Evolutionary conservation across 352 stramenopile species (phyloP).

Genomic region (Pythium aquatile): DNA sequence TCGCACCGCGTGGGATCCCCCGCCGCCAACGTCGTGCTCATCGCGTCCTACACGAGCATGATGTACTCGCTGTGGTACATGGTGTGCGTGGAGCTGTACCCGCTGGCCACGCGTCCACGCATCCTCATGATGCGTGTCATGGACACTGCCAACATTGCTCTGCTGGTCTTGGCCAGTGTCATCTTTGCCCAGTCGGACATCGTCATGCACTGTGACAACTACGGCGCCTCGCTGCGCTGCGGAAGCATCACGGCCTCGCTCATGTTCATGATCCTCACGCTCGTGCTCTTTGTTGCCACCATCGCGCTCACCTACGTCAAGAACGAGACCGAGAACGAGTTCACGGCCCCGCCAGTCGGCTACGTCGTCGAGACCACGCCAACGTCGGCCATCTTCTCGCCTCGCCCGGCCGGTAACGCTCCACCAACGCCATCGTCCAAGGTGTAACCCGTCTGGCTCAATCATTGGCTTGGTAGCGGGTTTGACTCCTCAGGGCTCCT

Average conservation of each 20-base stretch:
- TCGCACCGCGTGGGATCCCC: constrained; percentile 14
- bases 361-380: constrained; percentile 21
- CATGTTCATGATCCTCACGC: background rate
- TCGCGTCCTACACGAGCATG: constrained; percentile 34
- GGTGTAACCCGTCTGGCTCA: constrained; percentile 6
- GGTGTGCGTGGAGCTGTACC: constrained; percentile 29
- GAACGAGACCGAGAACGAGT: background rate
- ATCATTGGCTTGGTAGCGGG: background rate
- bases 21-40: constrained; percentile 24
- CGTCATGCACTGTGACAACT: constrained; percentile 17
- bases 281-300: constrained; percentile 9
- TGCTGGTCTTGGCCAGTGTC: constrained; percentile 24
- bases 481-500: background rate
- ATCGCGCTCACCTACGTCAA: constrained; percentile 13
- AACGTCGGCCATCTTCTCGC: background rate
- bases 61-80: constrained; percentile 25
- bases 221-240: constrained; percentile 15
- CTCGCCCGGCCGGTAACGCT: background rate
- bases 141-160: constrained; percentile 22
- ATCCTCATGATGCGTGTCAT: constrained; percentile 27
- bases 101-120: constrained; percentile 30
- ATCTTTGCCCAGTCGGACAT: constrained; percentile 15
- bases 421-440: constrained; percentile 25
- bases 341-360: background rate
- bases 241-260: constrained; percentile 5